Conservation (phyloP, 1,139 yeast species). For the Yamadazyma triangularis region DNA sequence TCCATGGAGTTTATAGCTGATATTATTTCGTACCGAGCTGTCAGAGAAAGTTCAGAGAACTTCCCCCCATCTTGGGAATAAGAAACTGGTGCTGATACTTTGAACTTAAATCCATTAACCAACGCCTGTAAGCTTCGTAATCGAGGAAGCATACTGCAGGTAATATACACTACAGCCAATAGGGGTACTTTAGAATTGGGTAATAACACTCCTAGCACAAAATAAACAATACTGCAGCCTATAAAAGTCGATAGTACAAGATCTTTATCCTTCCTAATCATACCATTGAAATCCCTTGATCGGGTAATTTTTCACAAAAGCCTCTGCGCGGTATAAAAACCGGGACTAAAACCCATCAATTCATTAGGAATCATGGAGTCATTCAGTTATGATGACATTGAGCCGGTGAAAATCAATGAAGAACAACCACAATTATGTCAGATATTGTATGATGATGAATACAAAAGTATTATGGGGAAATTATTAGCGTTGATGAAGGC, state of each 20-base stretch:
- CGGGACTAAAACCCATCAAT: too few relatives aligned
- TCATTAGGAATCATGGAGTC: constrained; percentile 1
- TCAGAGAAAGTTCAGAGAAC: constrained; percentile 3
- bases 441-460: constrained; percentile 75
- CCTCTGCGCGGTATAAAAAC: too few relatives aligned
- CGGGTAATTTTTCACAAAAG: constrained; percentile 1
- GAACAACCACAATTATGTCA: constrained; percentile 59
- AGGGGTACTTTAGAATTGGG: constrained; percentile 24
- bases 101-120: too few relatives aligned
- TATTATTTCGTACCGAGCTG: constrained; percentile 28
- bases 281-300: constrained; percentile 3
- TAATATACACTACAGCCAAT: constrained; percentile 24
- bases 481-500: constrained; percentile 56
- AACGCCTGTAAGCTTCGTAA: neutral
- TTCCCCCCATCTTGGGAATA: neutral
- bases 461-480: constrained; percentile 54
- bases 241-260: constrained; percentile 6
- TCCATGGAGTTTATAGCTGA: constrained; percentile 51
- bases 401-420: constrained; percentile 38
- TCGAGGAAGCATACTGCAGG: constrained; percentile 23
- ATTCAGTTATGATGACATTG: constrained; percentile 31
- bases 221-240: constrained; percentile 8
- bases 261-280: constrained; percentile 7
- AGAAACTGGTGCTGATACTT: neutral
- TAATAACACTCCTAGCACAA: constrained; percentile 7